phyloP scores from a whole-genome alignment of 2,329 filamentous ascomycete species.

The Orbilia quercus region DNA sequence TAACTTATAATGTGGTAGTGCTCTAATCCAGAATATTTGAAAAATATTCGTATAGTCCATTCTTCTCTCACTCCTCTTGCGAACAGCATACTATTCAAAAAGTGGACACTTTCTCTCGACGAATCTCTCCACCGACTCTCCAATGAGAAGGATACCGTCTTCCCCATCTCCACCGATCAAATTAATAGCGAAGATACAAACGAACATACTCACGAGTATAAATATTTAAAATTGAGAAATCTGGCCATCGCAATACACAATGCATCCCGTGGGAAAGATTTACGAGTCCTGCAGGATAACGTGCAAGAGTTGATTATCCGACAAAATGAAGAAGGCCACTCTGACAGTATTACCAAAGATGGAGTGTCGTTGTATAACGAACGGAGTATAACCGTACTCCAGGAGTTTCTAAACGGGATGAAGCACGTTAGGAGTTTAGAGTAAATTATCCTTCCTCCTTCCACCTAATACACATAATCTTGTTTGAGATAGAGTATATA shows the following conservation, averaged over 20 bases:
- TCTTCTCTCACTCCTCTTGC: neutral
- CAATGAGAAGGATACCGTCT: too few species aligned
- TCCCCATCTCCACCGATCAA: too few species aligned
- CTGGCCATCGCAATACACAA: neutral
- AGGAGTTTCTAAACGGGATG: conserved; percentile 11
- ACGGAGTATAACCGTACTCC: conserved; percentile 3
- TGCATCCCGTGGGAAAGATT: neutral
- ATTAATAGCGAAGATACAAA: too few species aligned
- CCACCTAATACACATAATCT: too few species aligned
- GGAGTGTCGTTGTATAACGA: neutral
- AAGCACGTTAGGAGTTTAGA: neutral
- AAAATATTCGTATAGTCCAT: conserved; percentile 4
- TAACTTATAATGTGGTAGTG: too few species aligned
- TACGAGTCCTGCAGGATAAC: conserved; percentile 13
- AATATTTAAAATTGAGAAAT: too few species aligned
- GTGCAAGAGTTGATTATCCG: conserved; percentile 11
- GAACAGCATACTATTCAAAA: conserved; percentile 1
- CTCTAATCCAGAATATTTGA: neutral
- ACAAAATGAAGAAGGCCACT: conserved; percentile 1
- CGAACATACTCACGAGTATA: too few species aligned
- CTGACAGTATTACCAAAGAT: neutral
- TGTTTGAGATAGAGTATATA: neutral
- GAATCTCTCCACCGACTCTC: neutral
- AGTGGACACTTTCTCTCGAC: conserved; percentile 2
- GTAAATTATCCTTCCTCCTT: too few species aligned